Base-by-base conservation (phyloP, 768 basidiomycete genomes). In the Hygrophorus russula region DNA sequence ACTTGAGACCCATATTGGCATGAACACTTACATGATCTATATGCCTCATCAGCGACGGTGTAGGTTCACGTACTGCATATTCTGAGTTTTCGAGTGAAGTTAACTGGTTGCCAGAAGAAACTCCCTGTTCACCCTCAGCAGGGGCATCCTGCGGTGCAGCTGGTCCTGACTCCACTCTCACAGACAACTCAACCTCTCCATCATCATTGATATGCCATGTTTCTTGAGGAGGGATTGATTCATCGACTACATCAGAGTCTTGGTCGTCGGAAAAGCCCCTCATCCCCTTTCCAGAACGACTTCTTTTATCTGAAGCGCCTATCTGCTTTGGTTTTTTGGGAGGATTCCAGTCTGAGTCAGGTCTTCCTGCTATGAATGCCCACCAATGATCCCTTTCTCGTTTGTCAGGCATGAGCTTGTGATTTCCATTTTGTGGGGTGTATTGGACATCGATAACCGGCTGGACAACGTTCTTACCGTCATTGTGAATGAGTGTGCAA, bases 331-430 rank as follows among this genome's bases (percentile, higher is more conserved):
- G 46, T 46, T 58, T 64, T 55, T 72, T 76, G 9, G 71, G 66
- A 15, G 72, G 67, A 53, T 70, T 71, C 85, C 85, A 88, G 33
- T 73, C 76, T 27, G 69, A 66, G 53, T 76, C 73, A n/a, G 82
- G 78, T 49, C 66, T 66, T 28, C 85, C 87, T 36, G 74, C 64
- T 4, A 90, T 60, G 50, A 79, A 90, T 12, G 71, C 70, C 87
- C 87, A 89, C 87, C 87, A 90, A 13, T 66, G 59, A 49, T 85
- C 81, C 44, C 87, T 70, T 46, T 84, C 77, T 54, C 73, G 78
- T 55, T 71, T 80, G 39, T 82, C 79, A 18, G 86, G 86, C 47
- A 86, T 70, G 33, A 69, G 45, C 48, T 62, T 70, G 12, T 47
- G 58, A 36, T 47, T 39, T 19, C 39, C 48, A 19, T 56, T 53